Evolutionary conservation across 805 yeast species (phyloP), one percentile per base, ranked within the genome.

Genomic region (Lachancea kluyveri): DNA sequence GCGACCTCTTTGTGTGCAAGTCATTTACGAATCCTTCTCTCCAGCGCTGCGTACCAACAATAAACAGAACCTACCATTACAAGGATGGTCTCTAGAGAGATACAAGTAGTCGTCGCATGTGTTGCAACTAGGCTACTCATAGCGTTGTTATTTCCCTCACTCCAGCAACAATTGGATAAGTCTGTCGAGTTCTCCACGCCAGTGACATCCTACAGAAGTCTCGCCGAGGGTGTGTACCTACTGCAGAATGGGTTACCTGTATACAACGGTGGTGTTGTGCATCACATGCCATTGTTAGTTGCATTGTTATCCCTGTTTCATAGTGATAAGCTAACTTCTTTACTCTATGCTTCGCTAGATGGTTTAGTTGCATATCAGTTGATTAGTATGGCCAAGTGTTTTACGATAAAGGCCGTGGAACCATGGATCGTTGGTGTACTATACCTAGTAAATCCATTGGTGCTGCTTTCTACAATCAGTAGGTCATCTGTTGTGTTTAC

Each of bases 231-330:
- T 8, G 60, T 82, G 8, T 83, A 70, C 43, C 66, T 83, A 30
- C 58, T 74, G 34, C 53, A 64, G 3, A 70, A 77, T 45, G 67
- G 66, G 13, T 63, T 81, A 30, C 68, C 77, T 28, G 75, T 86
- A 6, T 90, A 86, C 48, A 74, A 74, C 39, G 96, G 96, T 7
- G 94, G 94, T 15, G 76, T 87, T 11, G 79, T 80, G 21, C 90
- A 86, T 56, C 95, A 86, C 45, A 77, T 94, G 3, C 95, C 96
- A 3, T 51, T 87, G 12, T 48, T 90, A 14, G 67, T 85, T 21
- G 59, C 66, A 3, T 37, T 74, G 1, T 33, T 48, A 33, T 35
- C 48, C 5, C 20, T 41, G 5, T 28, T 46, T 6, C 36, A 30
- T 12, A 25, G 33, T 14, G 30, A 35, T 10, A 19, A 28, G 8